phyloP scores from a whole-genome alignment of 108 stramenopile species.

The Fragilaria crotonensis region DNA sequence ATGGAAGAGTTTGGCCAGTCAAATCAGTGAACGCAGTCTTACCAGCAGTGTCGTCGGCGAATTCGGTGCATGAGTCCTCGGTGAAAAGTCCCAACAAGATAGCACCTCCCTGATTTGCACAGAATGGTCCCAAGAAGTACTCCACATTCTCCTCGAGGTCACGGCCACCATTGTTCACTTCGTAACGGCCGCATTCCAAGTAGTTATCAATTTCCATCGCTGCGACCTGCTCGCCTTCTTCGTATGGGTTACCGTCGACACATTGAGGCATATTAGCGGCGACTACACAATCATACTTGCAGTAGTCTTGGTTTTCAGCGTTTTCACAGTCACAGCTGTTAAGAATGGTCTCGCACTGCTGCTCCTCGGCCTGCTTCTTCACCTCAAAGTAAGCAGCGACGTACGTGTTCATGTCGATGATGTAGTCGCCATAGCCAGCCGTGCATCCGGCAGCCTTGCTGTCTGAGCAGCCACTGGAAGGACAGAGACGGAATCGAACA shows the following conservation, averaged over 20 bases:
- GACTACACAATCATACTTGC: constrained; percentile 8
- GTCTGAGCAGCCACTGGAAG: constrained; percentile 33
- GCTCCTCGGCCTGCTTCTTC: constrained; percentile 39
- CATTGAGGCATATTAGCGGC: constrained; percentile 1
- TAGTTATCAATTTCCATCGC: constrained; percentile 18
- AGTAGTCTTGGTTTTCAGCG: constrained; percentile 3
- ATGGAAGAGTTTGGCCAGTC: constrained; percentile 44
- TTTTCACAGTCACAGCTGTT: constrained; percentile 36
- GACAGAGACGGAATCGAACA: constrained; percentile 82
- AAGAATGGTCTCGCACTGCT: constrained; percentile 39
- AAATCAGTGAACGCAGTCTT: constrained; percentile 24
- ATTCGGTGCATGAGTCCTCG: constrained; percentile 51
- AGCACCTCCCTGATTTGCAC: constrained; percentile 43
- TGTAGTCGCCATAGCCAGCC: constrained; percentile 68
- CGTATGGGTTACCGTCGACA: constrained; percentile 9
- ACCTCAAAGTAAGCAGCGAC: constrained; percentile 45
- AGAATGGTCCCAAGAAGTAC: constrained; percentile 59
- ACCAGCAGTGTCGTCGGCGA: constrained; percentile 37
- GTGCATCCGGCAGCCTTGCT: constrained; percentile 47
- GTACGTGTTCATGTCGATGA: constrained; percentile 74
- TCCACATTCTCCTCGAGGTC: constrained; percentile 9
- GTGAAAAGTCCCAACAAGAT: constrained; percentile 52
- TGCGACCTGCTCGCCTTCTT: constrained; percentile 9
- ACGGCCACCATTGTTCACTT: constrained; percentile 11
- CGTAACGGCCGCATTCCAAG: constrained; percentile 21